These are phyloP conservation scores for Rachicladosporium sp. DNA, from an alignment of 2,329 filamentous ascomycete species.

Conservation along the genomic window DNA sequence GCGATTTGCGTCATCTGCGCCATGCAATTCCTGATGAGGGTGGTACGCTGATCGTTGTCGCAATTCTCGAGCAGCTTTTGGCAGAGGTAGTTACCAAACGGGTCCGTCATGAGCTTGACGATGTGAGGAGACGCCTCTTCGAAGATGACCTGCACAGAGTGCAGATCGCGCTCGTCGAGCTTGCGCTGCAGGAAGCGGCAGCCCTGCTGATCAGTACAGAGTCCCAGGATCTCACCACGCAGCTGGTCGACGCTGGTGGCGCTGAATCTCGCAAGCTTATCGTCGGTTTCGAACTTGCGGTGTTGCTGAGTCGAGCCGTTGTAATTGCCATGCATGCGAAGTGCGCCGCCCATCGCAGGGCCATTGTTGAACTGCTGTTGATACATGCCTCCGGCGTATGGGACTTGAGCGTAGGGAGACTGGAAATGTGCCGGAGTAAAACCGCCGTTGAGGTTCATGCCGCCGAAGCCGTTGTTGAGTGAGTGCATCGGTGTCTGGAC, in stretches of 20 bases:
- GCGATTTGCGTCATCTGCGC: constrained; percentile 84
- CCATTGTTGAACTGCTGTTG: constrained; percentile 32
- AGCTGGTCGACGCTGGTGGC: constrained; percentile 73
- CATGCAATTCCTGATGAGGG: constrained; percentile 80
- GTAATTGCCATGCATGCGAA: constrained; percentile 1
- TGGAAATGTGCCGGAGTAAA: constrained; percentile 38
- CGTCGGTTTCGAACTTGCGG: constrained; percentile 28
- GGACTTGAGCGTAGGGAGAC: constrained; percentile 15
- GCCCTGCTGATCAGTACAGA: constrained; percentile 97
- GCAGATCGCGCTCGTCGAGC: constrained; percentile 74
- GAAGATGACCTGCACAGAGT: constrained; percentile 87
- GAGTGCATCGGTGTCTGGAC: constrained; percentile 26
- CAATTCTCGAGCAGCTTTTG: constrained; percentile 95
- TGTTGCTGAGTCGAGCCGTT: constrained; percentile 64
- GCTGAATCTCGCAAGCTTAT: constrained; percentile 41
- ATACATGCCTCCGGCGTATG: constrained; percentile 34
- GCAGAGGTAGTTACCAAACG: constrained; percentile 97
- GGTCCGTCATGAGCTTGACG: constrained; percentile 95
- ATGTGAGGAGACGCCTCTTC: constrained; percentile 86
- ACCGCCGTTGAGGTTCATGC: constrained; percentile 43
- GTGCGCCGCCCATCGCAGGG: constrained; percentile 3
- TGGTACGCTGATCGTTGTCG: constrained; percentile 87
- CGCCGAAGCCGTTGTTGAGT: constrained; percentile 56
- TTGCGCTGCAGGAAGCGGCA: constrained; percentile 96
- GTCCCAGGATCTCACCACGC: constrained; percentile 68